These are phyloP conservation scores for Backusella tarrabulga DNA, from an alignment of 192 early-diverging fungal species.

Conservation along the genomic window DNA sequence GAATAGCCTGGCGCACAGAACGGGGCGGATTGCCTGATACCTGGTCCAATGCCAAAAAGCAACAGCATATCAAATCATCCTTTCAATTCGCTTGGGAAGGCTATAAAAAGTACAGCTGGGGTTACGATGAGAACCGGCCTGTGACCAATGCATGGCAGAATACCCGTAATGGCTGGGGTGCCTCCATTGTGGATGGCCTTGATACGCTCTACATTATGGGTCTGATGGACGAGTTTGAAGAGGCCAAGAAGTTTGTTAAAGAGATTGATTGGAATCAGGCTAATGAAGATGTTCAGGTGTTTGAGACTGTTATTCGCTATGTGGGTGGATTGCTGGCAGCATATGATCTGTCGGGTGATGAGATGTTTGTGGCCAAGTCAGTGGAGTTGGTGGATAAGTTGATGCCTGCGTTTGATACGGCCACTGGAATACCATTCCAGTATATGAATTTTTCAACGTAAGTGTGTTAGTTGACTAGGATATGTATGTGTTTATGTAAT, in stretches of 20 bases:
- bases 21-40: constrained; percentile 7
- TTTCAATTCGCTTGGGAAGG: constrained; percentile 73
- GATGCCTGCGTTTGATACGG: constrained; percentile 71
- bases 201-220: constrained; percentile 90
- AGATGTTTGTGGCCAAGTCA: constrained; percentile 66
- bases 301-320: constrained; percentile 84
- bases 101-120: constrained; percentile 77
- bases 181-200: constrained; percentile 82
- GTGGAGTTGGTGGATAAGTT: constrained; percentile 64
- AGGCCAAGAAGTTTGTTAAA: constrained; percentile 65
- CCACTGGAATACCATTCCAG: constrained; percentile 73
- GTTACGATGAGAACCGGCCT: constrained; percentile 67
- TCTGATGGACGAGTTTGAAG: constrained; percentile 73
- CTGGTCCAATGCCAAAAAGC: constrained; percentile 21
- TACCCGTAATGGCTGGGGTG: constrained; percentile 57
- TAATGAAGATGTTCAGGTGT: constrained; percentile 58
- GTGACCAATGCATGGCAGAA: constrained; percentile 34
- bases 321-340: constrained; percentile 81
- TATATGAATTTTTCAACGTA: constrained; percentile 51
- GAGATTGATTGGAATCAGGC: constrained; percentile 54
- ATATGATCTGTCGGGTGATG: constrained; percentile 79
- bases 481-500: background rate
- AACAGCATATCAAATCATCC: constrained; percentile 54
- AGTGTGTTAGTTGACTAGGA: background rate
- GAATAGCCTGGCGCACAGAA: background rate